Evolutionary conservation across 164 flowering plant species (phyloP).

Genomic region (Stephania japonica): DNA sequence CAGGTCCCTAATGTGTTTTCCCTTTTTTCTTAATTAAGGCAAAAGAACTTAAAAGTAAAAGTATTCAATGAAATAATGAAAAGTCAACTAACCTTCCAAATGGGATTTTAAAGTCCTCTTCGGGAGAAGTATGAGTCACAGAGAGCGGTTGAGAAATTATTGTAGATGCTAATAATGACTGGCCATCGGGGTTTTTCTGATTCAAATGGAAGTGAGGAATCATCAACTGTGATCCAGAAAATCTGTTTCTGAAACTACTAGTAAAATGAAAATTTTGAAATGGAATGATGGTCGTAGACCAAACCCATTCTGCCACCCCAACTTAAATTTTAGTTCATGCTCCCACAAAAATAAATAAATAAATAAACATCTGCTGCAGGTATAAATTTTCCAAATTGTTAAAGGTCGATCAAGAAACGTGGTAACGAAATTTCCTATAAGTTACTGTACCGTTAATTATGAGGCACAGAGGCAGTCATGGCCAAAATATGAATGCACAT

Average conservation of each 20-base stretch:
- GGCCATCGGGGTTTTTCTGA: conserved; percentile 80
- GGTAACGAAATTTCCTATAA: background rate
- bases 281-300: background rate
- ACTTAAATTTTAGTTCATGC: background rate
- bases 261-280: background rate
- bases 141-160: conserved; percentile 61
- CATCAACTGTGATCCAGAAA: conserved; percentile 1
- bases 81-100: conserved; percentile 75
- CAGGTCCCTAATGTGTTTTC: too few species aligned
- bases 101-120: conserved; percentile 73
- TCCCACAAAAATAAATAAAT: background rate
- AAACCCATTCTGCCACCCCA: background rate
- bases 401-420: background rate
- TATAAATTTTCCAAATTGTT: background rate
- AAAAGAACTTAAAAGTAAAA: too few species aligned
- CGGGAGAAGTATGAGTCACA: conserved; percentile 40
- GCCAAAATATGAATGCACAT: background rate
- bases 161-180: conserved; percentile 70
- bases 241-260: background rate
- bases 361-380: background rate
- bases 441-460: background rate
- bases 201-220: conserved; percentile 14
- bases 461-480: background rate
- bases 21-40: too few species aligned
- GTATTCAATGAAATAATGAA: background rate